These are phyloP conservation scores for Suillus clintonianus DNA, from an alignment of 768 basidiomycete genomes.

Conservation along the genomic window DNA sequence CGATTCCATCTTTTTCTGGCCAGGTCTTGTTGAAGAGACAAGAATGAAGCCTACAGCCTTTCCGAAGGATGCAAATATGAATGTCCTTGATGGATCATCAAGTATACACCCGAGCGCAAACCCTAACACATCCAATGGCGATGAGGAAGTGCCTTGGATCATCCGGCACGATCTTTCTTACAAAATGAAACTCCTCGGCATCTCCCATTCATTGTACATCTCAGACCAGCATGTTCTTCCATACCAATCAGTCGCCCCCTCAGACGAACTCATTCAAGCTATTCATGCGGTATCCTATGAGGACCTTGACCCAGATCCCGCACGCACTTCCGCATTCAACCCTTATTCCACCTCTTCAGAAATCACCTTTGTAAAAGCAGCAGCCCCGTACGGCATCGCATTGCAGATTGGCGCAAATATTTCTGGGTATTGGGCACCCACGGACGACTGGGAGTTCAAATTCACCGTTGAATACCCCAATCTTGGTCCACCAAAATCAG, in stretches of 20 bases:
- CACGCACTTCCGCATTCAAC: slow-evolving; percentile 50
- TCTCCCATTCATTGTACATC: slow-evolving; percentile 49
- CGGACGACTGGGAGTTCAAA: slow-evolving; percentile 71
- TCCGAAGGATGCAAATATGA: slow-evolving; percentile 21
- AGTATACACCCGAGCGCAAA: slow-evolving; percentile 9
- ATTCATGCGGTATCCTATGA: slow-evolving; percentile 47
- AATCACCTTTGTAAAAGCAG: slow-evolving; percentile 48
- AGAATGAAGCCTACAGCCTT: slow-evolving; percentile 49
- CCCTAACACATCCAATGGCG: slow-evolving; percentile 15
- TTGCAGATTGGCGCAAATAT: slow-evolving; percentile 69
- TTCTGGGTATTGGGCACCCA: slow-evolving; percentile 67
- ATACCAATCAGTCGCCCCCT: slow-evolving; percentile 68
- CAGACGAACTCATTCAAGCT: slow-evolving; percentile 50
- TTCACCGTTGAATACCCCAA: slow-evolving; percentile 28
- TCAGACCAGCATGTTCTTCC: slow-evolving; percentile 66
- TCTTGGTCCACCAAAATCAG: background rate
- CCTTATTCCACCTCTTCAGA: slow-evolving; percentile 32
- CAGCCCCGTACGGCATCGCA: slow-evolving; percentile 67
- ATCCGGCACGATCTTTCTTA: slow-evolving; percentile 64
- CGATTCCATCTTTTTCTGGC: slow-evolving; percentile 69
- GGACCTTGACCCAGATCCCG: slow-evolving; percentile 43
- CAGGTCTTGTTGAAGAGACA: slow-evolving; percentile 63
- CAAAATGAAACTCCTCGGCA: slow-evolving; percentile 66
- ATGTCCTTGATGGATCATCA: slow-evolving; percentile 5
- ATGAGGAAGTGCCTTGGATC: slow-evolving; percentile 50